Conservation (phyloP, 176 grass and related monocot species). For the Stipa capillata region DNA sequence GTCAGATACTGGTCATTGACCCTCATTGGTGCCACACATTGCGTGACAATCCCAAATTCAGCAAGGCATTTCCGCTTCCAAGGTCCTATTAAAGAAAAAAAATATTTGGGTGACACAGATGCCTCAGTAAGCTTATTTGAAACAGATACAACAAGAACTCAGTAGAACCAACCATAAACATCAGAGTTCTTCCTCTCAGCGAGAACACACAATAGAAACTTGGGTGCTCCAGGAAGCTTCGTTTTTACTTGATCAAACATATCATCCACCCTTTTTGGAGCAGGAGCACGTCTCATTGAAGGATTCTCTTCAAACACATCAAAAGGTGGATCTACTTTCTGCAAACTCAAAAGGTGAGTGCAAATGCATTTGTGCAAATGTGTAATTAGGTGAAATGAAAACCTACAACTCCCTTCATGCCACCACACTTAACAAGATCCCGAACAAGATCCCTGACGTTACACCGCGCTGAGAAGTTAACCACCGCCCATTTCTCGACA, state of each 20-base stretch:
- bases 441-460: constrained; percentile 41
- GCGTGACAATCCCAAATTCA: constrained; percentile 90
- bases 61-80: constrained; percentile 91
- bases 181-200: constrained; percentile 93
- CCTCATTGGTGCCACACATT: constrained; percentile 81
- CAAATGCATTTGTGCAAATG: not conserved
- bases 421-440: constrained; percentile 66
- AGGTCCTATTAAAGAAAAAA: constrained; percentile 37
- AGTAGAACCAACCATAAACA: constrained; percentile 66
- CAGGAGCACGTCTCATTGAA: constrained; percentile 35
- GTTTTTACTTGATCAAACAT: constrained; percentile 67
- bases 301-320: constrained; percentile 57
- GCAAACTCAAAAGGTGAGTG: not conserved
- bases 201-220: constrained; percentile 71
- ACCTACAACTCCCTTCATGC: constrained; percentile 79
- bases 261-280: constrained; percentile 54
- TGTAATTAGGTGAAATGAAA: not conserved
- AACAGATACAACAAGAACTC: not conserved
- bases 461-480: constrained; percentile 87
- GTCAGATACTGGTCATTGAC: constrained; percentile 92
- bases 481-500: constrained; percentile 63
- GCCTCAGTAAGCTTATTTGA: not conserved
- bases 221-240: constrained; percentile 59
- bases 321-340: constrained; percentile 43
- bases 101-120: not conserved